phyloP scores from a whole-genome alignment of 2,329 filamentous ascomycete genomes.

The Furcasterigmium furcatum region DNA sequence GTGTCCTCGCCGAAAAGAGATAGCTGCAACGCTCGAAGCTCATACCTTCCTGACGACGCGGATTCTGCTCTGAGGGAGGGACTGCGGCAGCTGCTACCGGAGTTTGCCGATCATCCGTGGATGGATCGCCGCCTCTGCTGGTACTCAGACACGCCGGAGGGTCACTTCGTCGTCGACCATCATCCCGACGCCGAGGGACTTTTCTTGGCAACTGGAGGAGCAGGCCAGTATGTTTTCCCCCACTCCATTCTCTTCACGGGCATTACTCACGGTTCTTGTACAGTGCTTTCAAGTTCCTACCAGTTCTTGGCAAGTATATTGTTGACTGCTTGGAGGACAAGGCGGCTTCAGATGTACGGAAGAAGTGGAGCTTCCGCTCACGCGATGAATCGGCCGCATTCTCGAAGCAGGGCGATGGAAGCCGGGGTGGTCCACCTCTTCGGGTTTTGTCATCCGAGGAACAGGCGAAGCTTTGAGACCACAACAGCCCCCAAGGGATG shows the following conservation, averaged over 20 bases:
- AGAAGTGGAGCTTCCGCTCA: slow-evolving; percentile 23
- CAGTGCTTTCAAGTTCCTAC: slow-evolving; percentile 22
- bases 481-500: no score
- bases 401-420: neutral
- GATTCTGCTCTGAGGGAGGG: slow-evolving; percentile 47
- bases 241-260: no score
- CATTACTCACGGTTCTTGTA: no score
- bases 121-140: slow-evolving; percentile 53
- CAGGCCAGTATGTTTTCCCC: slow-evolving; percentile 33
- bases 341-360: slow-evolving; percentile 15
- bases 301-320: slow-evolving; percentile 19
- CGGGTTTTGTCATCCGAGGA: neutral
- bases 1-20: slow-evolving; percentile 30
- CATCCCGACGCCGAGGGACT: slow-evolving; percentile 44
- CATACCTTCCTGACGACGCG: slow-evolving; percentile 46
- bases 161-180: slow-evolving; percentile 57
- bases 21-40: slow-evolving; percentile 32
- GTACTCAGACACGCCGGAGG: slow-evolving; percentile 63
- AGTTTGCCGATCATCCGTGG: slow-evolving; percentile 49
- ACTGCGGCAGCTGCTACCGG: slow-evolving; percentile 50
- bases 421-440: neutral
- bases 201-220: slow-evolving; percentile 44
- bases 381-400: neutral
- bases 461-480: neutral
- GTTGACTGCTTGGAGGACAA: slow-evolving; percentile 27